Percentiles rank a stretch among this genome's conserved stretches.
These are phyloP conservation scores for Metschnikowia corniflorae DNA, from an alignment of 805 yeast genomes.

Conservation along the genomic window DNA sequence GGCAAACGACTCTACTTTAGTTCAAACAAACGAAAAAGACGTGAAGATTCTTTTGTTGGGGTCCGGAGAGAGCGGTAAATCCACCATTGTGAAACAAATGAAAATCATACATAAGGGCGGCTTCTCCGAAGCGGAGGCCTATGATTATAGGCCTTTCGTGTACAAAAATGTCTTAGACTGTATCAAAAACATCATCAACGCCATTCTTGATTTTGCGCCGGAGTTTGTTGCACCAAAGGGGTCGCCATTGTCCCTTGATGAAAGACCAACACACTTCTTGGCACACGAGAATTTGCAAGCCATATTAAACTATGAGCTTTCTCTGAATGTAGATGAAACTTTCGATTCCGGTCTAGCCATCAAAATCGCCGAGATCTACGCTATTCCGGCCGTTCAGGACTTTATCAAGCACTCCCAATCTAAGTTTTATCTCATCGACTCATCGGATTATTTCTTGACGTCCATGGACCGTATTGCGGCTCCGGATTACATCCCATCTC, in stretches of 20 bases:
- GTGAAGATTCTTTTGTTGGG: slow-evolving; percentile 77
- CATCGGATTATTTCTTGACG: slow-evolving; percentile 73
- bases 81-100: slow-evolving; percentile 79
- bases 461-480: slow-evolving; percentile 59
- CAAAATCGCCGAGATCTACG: slow-evolving; percentile 53
- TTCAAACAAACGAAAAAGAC: slow-evolving; percentile 34
- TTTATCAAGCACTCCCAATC: slow-evolving; percentile 59
- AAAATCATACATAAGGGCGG: slow-evolving; percentile 74
- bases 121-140: slow-evolving; percentile 64
- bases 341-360: slow-evolving; percentile 50
- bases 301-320: slow-evolving; percentile 44
- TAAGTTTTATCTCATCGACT: slow-evolving; percentile 79
- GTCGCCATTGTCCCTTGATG: not conserved
- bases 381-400: slow-evolving; percentile 51
- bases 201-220: slow-evolving; percentile 53
- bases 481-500: slow-evolving; percentile 64
- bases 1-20: slow-evolving; percentile 11
- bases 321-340: slow-evolving; percentile 50
- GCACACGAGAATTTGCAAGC: slow-evolving; percentile 37
- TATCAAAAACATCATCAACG: slow-evolving; percentile 65
- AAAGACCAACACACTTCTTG: not conserved
- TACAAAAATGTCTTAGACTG: slow-evolving; percentile 76
- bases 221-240: slow-evolving; percentile 28
- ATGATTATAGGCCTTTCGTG: slow-evolving; percentile 74
- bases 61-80: slow-evolving; percentile 84